phyloP scores from a whole-genome alignment of 208 protist species.

The Acanthamoeba sp. region DNA sequence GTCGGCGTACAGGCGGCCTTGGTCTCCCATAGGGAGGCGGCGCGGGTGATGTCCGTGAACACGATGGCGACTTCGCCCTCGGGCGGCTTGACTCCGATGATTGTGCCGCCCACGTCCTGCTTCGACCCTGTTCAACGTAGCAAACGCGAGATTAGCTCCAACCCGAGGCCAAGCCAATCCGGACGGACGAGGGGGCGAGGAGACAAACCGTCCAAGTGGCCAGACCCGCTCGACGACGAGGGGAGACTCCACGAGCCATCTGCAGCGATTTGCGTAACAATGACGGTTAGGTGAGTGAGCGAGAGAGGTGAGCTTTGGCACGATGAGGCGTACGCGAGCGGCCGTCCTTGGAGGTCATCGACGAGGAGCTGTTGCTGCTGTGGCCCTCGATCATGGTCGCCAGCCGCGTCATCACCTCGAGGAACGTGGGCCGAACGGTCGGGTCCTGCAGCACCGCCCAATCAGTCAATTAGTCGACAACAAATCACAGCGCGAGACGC shows the following conservation, averaged over 20 bases:
- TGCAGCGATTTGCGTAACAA: neutral
- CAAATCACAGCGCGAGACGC: neutral
- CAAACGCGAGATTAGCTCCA: neutral
- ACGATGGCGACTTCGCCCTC: slow-evolving; percentile 21
- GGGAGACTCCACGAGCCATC: neutral
- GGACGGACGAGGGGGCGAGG: too few relatives aligned
- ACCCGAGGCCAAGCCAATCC: too few relatives aligned
- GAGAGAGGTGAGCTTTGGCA: neutral
- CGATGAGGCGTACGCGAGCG: neutral
- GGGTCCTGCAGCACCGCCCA: too few relatives aligned
- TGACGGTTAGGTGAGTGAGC: neutral
- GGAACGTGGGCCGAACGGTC: neutral
- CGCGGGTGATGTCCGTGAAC: too few relatives aligned
- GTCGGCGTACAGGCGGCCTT: neutral
- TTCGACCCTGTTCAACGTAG: neutral
- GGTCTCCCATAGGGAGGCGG: slow-evolving; percentile 6
- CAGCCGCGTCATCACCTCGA: slow-evolving; percentile 49
- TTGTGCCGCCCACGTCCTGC: neutral
- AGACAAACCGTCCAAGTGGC: too few relatives aligned
- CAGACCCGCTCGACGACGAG: slow-evolving; percentile 1
- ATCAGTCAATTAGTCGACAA: too few relatives aligned
- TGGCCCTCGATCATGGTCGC: slow-evolving; percentile 10
- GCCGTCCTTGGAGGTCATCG: neutral
- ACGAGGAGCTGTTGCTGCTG: neutral
- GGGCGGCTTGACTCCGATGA: neutral